A percentile compares a stretch with the other conserved stretches of the same genome.
Evolutionary conservation across 352 stramenopile genomes (phyloP).

Genomic region (Pilasporangium apinafurcum): DNA sequence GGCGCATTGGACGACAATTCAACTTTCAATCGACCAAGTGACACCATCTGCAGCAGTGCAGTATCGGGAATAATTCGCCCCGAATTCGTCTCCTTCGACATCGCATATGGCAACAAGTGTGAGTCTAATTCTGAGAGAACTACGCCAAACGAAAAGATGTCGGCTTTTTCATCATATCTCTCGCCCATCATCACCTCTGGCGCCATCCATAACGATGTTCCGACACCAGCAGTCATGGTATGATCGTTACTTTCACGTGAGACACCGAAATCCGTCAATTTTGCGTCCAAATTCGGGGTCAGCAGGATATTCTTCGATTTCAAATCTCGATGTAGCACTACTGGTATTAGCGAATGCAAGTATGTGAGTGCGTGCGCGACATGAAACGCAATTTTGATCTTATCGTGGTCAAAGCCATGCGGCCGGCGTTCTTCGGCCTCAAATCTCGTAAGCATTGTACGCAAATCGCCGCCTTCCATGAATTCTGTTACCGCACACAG

Average conservation of each 20-base stretch:
- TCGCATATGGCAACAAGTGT: slow-evolving; percentile 20
- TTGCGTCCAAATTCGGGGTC: slow-evolving; percentile 13
- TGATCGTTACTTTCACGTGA: slow-evolving; percentile 20
- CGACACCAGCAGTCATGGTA: slow-evolving; percentile 26
- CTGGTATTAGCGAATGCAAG: slow-evolving; percentile 31
- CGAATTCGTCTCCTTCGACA: slow-evolving; percentile 10
- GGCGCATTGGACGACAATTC: slow-evolving; percentile 25
- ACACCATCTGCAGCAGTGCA: slow-evolving; percentile 37
- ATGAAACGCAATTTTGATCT: slow-evolving; percentile 18
- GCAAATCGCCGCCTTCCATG: slow-evolving; percentile 37
- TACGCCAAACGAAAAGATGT: slow-evolving; percentile 48
- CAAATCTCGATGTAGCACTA: slow-evolving; percentile 38
- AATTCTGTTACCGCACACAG: slow-evolving; percentile 32
- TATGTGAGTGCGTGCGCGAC: slow-evolving; percentile 30
- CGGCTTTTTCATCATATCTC: slow-evolving; percentile 26
- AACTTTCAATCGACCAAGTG: slow-evolving; percentile 18
- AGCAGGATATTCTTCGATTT: slow-evolving; percentile 60
- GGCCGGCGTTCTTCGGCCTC: slow-evolving; percentile 15
- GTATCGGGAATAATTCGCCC: slow-evolving; percentile 19
- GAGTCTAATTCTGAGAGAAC: slow-evolving; percentile 37
- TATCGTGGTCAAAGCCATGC: slow-evolving; percentile 29
- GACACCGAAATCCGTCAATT: slow-evolving; percentile 45
- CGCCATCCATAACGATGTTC: slow-evolving; percentile 36
- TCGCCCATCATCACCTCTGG: slow-evolving; percentile 40
- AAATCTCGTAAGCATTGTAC: slow-evolving; percentile 19